Evolutionary conservation across 495 filamentous ascomycete genomes (phyloP).

Genomic region (Trichoderma asperelloides): DNA sequence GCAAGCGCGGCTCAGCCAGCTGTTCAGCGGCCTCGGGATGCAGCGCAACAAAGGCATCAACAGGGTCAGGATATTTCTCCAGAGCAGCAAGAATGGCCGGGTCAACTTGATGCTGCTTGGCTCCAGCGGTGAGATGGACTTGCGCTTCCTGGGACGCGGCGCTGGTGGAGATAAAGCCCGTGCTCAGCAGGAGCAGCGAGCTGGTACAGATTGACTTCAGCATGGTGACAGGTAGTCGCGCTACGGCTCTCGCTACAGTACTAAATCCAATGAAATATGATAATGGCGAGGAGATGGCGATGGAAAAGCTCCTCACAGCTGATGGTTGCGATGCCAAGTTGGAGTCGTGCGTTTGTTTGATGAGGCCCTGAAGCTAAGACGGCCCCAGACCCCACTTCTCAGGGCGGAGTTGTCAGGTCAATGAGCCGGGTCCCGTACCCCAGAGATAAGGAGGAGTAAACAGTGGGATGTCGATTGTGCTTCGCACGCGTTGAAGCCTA

Average conservation of each 20-base stretch:
- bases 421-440: background rate
- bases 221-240: background rate
- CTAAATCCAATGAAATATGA: background rate
- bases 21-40: slow-evolving; percentile 15
- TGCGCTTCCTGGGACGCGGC: slow-evolving; percentile 1
- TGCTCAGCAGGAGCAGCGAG: background rate
- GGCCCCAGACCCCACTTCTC: background rate
- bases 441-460: background rate
- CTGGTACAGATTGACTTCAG: background rate
- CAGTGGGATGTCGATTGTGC: background rate
- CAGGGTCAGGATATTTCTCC: slow-evolving; percentile 15
- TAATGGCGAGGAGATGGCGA: background rate
- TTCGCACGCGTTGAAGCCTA: background rate
- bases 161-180: background rate
- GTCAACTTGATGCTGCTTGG: slow-evolving; percentile 8
- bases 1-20: slow-evolving; percentile 16
- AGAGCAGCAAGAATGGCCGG: slow-evolving; percentile 15
- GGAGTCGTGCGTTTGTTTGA: background rate
- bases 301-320: background rate
- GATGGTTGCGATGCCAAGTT: background rate
- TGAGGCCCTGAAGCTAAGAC: background rate
- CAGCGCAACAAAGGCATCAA: slow-evolving; percentile 16
- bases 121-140: background rate
- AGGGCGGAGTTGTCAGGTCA: background rate
- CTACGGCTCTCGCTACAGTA: no score